Conservation (phyloP, 495 filamentous ascomycete genomes). For the Penicillium soppii region DNA sequence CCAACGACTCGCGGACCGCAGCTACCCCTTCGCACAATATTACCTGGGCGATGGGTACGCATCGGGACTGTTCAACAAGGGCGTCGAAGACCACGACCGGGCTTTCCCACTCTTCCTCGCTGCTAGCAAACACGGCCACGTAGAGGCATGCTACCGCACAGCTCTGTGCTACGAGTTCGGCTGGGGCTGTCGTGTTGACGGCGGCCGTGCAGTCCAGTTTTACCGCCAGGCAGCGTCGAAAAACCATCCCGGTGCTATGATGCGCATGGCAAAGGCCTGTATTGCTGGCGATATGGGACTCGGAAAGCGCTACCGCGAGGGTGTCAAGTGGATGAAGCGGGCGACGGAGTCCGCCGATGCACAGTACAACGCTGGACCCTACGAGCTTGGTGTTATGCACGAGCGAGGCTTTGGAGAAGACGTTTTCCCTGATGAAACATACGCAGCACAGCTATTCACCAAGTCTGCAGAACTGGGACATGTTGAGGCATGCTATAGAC, state of each 20-base stretch:
- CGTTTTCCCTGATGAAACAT: constrained; percentile 83
- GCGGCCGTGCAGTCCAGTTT: constrained; percentile 88
- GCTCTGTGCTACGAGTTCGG: constrained; percentile 97
- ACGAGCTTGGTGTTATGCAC: constrained; percentile 84
- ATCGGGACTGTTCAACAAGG: constrained; percentile 92
- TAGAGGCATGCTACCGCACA: constrained; percentile 91
- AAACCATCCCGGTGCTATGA: constrained; percentile 92
- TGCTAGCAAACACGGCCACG: constrained; percentile 95
- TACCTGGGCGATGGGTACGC: constrained; percentile 93
- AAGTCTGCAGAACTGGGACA: constrained; percentile 92
- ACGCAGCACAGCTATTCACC: constrained; percentile 92
- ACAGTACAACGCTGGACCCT: constrained; percentile 92
- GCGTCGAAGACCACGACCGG: constrained; percentile 82
- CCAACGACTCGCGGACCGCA: constrained; percentile 77
- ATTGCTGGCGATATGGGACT: constrained; percentile 83
- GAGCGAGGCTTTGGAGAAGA: constrained; percentile 89
- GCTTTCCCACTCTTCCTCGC: constrained; percentile 90
- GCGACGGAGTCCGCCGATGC: constrained; percentile 83
- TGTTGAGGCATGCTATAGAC: constrained; percentile 73
- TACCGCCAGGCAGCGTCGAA: constrained; percentile 87
- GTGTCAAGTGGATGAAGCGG: constrained; percentile 94
- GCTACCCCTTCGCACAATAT: constrained; percentile 96
- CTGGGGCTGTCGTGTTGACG: constrained; percentile 89
- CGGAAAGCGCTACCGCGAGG: constrained; percentile 82
- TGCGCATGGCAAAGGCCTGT: constrained; percentile 87